Evolutionary conservation across 1,139 yeast genomes (phyloP).

Genomic region (Debaryomyces sp.): DNA sequence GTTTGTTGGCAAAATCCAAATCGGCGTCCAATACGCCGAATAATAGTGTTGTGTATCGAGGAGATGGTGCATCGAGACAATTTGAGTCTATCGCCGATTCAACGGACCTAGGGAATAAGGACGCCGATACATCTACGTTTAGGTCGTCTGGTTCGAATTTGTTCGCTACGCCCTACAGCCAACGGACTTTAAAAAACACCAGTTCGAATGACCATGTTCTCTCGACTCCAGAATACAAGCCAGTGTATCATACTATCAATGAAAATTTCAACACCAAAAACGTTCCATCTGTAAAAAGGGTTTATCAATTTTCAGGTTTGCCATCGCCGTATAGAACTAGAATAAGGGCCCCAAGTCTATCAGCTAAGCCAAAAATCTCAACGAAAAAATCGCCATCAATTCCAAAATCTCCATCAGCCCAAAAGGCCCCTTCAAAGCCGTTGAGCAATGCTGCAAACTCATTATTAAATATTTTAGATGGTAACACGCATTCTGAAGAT

Average conservation of each 20-base stretch:
- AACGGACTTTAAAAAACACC: slow-evolving; percentile 23
- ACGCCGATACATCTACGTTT: slow-evolving; percentile 2
- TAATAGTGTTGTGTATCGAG: slow-evolving; percentile 8
- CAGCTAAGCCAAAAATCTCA: slow-evolving; percentile 16
- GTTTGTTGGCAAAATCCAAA: slow-evolving; percentile 44
- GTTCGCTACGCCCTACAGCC: slow-evolving; percentile 24
- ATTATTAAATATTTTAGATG: slow-evolving; percentile 62
- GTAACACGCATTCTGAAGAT: slow-evolving; percentile 19
- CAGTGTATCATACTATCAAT: slow-evolving; percentile 36
- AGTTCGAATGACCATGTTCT: slow-evolving; percentile 18
- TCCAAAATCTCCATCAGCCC: slow-evolving; percentile 3
- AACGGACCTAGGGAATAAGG: slow-evolving; percentile 2
- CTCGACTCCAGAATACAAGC: slow-evolving; percentile 45
- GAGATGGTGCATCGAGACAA: slow-evolving; percentile 4
- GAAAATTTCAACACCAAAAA: slow-evolving; percentile 27
- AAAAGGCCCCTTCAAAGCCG: slow-evolving; percentile 21
- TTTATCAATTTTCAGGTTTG: slow-evolving; percentile 63
- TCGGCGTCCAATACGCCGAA: slow-evolving; percentile 9
- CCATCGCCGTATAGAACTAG: slow-evolving; percentile 69
- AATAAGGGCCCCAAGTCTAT: slow-evolving; percentile 33
- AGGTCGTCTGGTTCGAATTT: slow-evolving; percentile 9
- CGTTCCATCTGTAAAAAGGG: slow-evolving; percentile 46
- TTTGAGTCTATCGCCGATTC: slow-evolving; percentile 6
- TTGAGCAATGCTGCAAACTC: slow-evolving; percentile 70
- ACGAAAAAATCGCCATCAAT: slow-evolving; percentile 3